Percentiles rank a stretch among this genome's conserved stretches.
Conservation (phyloP, 2,329 filamentous ascomycete species). For the Trichoderma endophyticum region DNA sequence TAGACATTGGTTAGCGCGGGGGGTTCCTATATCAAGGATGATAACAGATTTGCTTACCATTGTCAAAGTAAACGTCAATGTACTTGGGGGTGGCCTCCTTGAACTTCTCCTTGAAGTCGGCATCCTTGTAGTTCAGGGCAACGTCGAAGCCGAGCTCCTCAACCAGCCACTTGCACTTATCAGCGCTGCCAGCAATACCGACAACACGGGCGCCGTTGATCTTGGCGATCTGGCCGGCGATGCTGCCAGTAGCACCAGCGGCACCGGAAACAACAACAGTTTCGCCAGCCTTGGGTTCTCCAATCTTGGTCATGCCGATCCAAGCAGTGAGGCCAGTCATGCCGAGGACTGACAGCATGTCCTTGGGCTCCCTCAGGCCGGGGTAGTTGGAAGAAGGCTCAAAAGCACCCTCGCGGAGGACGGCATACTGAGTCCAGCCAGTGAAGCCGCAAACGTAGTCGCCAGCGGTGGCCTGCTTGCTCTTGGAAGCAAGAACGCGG, state of each 20-base stretch:
- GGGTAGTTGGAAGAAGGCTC: slow-evolving; percentile 42
- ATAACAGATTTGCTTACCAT: slow-evolving; percentile 36
- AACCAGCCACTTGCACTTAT: slow-evolving; percentile 65
- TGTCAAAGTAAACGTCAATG: slow-evolving; percentile 72
- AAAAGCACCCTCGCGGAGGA: slow-evolving; percentile 52
- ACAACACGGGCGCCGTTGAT: slow-evolving; percentile 61
- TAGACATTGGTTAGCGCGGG: neutral
- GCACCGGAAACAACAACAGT: slow-evolving; percentile 76
- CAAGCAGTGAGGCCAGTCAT: slow-evolving; percentile 73
- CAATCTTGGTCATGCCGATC: slow-evolving; percentile 69
- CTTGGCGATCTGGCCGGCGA: slow-evolving; percentile 77
- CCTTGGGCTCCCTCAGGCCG: slow-evolving; percentile 45
- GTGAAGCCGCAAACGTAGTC: slow-evolving; percentile 52
- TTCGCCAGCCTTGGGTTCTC: slow-evolving; percentile 64
- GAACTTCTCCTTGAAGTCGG: slow-evolving; percentile 59
- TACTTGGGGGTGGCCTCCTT: slow-evolving; percentile 54
- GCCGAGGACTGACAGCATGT: slow-evolving; percentile 61
- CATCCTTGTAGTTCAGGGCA: slow-evolving; percentile 67
- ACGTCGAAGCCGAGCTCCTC: slow-evolving; percentile 64
- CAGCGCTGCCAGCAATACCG: slow-evolving; percentile 62
- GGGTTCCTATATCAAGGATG: neutral
- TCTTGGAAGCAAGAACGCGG: slow-evolving; percentile 60
- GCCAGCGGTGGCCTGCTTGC: slow-evolving; percentile 52
- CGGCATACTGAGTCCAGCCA: slow-evolving; percentile 66
- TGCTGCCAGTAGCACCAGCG: slow-evolving; percentile 72